A percentile compares a stretch with the other conserved stretches of the same genome.
Evolutionary conservation across 2,329 filamentous ascomycete genomes (phyloP).

Genomic region (Pleoardoris graminearum): DNA sequence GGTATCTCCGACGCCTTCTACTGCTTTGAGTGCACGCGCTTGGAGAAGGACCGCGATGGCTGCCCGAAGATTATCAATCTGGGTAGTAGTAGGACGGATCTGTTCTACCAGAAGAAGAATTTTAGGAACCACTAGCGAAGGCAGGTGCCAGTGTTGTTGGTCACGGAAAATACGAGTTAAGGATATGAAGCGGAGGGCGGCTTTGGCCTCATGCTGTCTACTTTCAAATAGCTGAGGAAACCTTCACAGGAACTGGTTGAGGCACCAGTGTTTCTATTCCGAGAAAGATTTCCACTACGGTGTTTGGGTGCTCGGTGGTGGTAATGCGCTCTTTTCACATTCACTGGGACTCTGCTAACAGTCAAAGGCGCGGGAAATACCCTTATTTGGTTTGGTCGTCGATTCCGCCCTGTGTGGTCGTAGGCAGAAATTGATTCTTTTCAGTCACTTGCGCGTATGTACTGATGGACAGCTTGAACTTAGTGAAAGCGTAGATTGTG

Average conservation of each 20-base stretch:
- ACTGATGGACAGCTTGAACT: too few relatives aligned
- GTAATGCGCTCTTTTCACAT: background rate
- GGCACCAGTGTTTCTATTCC: too few relatives aligned
- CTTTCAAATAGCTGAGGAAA: too few relatives aligned
- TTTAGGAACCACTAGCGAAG: conserved; percentile 60
- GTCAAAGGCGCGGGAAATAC: background rate
- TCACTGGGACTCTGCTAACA: background rate
- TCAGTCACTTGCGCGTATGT: background rate
- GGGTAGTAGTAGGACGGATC: conserved; percentile 91
- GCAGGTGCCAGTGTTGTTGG: background rate
- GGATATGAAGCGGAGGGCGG: background rate
- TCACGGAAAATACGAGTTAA: background rate
- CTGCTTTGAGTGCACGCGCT: conserved; percentile 95
- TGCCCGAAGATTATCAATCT: conserved; percentile 99
- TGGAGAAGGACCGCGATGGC: conserved; percentile 96
- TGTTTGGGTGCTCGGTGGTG: background rate
- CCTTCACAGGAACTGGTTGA: too few relatives aligned
- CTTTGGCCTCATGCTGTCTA: too few relatives aligned
- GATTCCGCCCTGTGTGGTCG: too few relatives aligned
- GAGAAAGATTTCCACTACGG: background rate
- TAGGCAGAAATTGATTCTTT: background rate
- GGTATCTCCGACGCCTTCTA: conserved; percentile 98
- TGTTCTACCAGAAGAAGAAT: conserved; percentile 77
- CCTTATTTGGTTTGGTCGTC: background rate
- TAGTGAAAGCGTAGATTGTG: background rate